Base-by-base conservation (phyloP, 371 early-diverging fungal species). In the Lichtheimia ramosa region DNA sequence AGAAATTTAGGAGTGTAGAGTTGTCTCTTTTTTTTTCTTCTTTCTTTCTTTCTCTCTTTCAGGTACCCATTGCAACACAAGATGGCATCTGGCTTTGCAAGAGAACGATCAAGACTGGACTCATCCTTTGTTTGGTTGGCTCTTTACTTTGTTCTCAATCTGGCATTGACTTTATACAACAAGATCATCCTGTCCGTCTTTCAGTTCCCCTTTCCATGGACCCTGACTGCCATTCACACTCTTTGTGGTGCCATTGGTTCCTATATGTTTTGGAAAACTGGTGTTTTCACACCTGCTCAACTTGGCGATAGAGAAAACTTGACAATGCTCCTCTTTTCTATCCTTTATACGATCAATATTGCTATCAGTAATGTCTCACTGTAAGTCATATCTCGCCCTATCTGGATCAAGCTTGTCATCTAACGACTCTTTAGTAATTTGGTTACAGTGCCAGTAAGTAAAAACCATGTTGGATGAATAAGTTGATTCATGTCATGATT, bases 281-380 rank as follows among this genome's bases (percentile, higher is more conserved):
- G 87, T 3, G 46, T 77, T n/a, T 90, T 91, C 64, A 69, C 69
- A 27, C 92, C 89, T 6, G 68, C 76, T 34, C 68, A 68, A 34
- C 72, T 91, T 43, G 82, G 77, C 43, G 74, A 69, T 40, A 77
- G 76, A 8, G 92, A 93, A 58, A 81, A 79, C 53, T 66, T 82
- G 65, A 69, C 87, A 40, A 86, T 95, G 84, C 70, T 90, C 59
- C 72, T 83, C 62, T 95, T 93, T 69, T 93, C 94, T 4, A 74
- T 90, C 16, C 83, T 95, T 8, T 95, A 93, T 75, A 95, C 94
- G 3, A 83, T 89, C 62, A 95, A 95, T 65, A 94, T 95, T 56
- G 94, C 93, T 49, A 86, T 91, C 40, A 88, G 89, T 64, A 93
- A 92, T 68, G 88, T 94, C 15, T 92, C 93, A 56, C 67, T 94